Conservation (phyloP, 139 green algal genomes). For the Chlamydomonas sp. region DNA sequence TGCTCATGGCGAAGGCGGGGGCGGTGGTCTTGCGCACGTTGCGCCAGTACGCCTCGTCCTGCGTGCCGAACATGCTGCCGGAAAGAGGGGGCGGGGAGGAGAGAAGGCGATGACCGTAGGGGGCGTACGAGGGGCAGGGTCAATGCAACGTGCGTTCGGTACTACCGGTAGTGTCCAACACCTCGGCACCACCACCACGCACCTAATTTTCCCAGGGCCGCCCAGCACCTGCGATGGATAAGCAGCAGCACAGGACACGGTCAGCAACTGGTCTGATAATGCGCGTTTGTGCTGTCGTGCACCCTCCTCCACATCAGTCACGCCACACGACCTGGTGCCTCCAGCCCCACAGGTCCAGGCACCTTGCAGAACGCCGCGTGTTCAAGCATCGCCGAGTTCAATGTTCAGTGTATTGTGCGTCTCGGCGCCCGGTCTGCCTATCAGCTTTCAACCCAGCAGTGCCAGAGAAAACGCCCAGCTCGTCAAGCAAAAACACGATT, state of each 20-base stretch:
- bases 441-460: no score
- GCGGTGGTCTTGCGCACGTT: slow-evolving; percentile 32
- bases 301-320: neutral
- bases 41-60: slow-evolving; percentile 28
- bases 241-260: neutral
- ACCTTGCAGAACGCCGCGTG: no score
- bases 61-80: slow-evolving; percentile 32
- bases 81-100: neutral
- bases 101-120: neutral
- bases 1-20: slow-evolving; percentile 24
- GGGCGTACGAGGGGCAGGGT: neutral
- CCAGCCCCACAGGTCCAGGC: no score
- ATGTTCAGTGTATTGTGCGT: no score
- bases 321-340: no score
- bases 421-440: no score
- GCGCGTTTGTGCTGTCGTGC: neutral
- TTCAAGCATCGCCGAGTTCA: no score
- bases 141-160: neutral
- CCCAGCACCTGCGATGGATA: slow-evolving; percentile 5
- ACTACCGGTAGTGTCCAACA: neutral
- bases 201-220: slow-evolving; percentile 7
- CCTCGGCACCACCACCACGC: neutral
- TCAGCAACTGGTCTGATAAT: neutral
- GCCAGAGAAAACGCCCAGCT: no score
- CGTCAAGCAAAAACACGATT: no score